Base-by-base conservation (phyloP, 805 yeast species). In the Nakazawaea pomicola region DNA sequence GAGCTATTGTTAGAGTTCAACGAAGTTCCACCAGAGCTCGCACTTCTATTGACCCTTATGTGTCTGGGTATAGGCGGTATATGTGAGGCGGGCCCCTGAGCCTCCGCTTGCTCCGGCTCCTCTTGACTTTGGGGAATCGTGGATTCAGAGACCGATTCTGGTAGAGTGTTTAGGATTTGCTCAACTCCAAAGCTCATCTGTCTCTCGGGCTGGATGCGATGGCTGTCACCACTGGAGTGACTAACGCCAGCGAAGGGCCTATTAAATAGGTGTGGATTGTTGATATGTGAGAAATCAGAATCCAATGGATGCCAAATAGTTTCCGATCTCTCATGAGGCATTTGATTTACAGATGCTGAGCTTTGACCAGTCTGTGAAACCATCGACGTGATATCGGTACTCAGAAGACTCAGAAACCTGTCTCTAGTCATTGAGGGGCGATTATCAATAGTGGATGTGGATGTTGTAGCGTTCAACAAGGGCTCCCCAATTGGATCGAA, bases 151-250 rank as follows among this genome's bases (percentile, higher is more conserved):
- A 14, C 3, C 11, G 33, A 15, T 6, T 6, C 21, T 23, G 25
- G 25, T 23, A 23, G 10, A 23, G 25, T 8, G 7, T 16, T 12
- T 9, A 30, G 8, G 10, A 53, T 46, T 11, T 56, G 55, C 36
- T 56, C 59, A 11, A 56, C 57, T 2, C 60, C 61, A 43, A 56
- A 56, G 35, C 55, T 55, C 41, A 52, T 35, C 12, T 46, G 47
- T 38, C 53, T 36, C 18, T 29, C 27, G 4, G 39, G 23, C 24
- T 18, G n/a, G 27, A 6, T 19, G 18, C 10, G 9, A 32, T 32
- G 10, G 17, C 17, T 24, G 11, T 12, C 18, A 29, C 20, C 25
- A 14, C 14, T 18, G 9, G 8, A 10, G 14, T 8, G 21, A 15
- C 24, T 36, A 8, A 12, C 5, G 11, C 29, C 29, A 20, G 20